Percentiles rank a stretch among this genome's conserved stretches.
phyloP scores from a whole-genome alignment of 2,329 filamentous ascomycete species.

The Colletotrichum lupini region DNA sequence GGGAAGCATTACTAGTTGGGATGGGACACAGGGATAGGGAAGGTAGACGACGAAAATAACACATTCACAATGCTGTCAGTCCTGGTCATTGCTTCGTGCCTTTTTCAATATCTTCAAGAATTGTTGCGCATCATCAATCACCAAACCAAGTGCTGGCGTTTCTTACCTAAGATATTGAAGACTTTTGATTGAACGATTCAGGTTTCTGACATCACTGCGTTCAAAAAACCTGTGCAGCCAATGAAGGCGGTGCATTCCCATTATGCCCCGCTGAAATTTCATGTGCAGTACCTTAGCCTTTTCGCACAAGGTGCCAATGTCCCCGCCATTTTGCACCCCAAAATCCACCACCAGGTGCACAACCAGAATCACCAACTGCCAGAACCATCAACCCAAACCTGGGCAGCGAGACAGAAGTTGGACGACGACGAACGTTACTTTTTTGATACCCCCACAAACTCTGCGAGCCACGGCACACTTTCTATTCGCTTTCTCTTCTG shows the following conservation, averaged over 20 bases:
- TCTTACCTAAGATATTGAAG: not conserved
- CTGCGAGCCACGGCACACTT: not conserved
- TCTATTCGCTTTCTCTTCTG: not conserved
- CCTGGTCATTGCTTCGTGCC: not conserved
- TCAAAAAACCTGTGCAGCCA: slow-evolving; percentile 4
- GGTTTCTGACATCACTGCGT: slow-evolving; percentile 16
- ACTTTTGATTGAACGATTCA: slow-evolving; percentile 1
- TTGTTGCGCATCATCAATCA: not conserved
- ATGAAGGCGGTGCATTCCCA: not conserved
- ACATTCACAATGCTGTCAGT: not conserved
- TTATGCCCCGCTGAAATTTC: slow-evolving; percentile 47
- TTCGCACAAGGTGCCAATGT: slow-evolving; percentile 8
- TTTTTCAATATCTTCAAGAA: not conserved
- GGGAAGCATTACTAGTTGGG: not conserved
- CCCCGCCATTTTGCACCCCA: slow-evolving; percentile 33
- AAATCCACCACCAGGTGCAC: slow-evolving; percentile 10
- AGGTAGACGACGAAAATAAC: slow-evolving; percentile 19
- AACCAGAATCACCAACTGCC: slow-evolving; percentile 7
- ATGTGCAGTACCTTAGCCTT: slow-evolving; percentile 42
- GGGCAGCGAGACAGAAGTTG: not conserved
- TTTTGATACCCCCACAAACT: not conserved
- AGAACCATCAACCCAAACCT: not conserved
- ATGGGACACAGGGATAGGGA: slow-evolving; percentile 1
- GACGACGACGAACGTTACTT: not conserved
- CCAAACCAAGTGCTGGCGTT: not conserved